A percentile compares a stretch with the other conserved stretches of the same genome.
phyloP scores from a whole-genome alignment of 768 basidiomycete genomes.

The Tylopilus rubrobrunneus region DNA sequence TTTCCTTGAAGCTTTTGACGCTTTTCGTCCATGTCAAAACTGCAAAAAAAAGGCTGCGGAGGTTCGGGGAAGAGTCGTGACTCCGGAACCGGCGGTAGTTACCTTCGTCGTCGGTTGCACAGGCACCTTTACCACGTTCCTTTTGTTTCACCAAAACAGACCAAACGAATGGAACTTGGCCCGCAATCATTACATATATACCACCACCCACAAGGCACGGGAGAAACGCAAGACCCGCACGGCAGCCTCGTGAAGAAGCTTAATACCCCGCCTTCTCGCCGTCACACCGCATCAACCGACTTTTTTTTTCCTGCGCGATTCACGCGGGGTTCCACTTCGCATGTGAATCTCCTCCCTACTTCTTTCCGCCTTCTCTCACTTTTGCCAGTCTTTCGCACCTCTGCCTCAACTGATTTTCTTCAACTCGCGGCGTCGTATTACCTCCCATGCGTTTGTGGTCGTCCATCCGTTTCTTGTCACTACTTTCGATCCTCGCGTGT shows the following conservation, averaged over 20 bases:
- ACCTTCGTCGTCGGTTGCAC: no score
- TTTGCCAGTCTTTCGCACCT: not conserved
- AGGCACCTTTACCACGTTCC: not conserved
- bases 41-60: no score
- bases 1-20: no score
- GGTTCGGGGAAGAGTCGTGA: no score
- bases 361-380: not conserved
- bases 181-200: no score
- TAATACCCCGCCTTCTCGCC: not conserved
- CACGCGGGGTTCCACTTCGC: not conserved
- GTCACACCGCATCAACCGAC: not conserved
- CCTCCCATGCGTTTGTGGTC: conserved; percentile 5
- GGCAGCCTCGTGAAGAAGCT: not conserved
- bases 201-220: not conserved
- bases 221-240: not conserved
- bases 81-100: no score
- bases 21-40: no score
- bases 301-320: not conserved
- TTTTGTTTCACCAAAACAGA: not conserved
- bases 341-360: not conserved
- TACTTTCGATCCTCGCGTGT: conserved; percentile 9
- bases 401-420: no score
- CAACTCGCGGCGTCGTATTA: not conserved
- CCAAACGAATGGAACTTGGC: no score
- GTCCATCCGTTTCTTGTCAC: not conserved